These are phyloP conservation scores for Eucalyptus virginea DNA, from an alignment of 345 rosid species.

Conservation along the genomic window DNA sequence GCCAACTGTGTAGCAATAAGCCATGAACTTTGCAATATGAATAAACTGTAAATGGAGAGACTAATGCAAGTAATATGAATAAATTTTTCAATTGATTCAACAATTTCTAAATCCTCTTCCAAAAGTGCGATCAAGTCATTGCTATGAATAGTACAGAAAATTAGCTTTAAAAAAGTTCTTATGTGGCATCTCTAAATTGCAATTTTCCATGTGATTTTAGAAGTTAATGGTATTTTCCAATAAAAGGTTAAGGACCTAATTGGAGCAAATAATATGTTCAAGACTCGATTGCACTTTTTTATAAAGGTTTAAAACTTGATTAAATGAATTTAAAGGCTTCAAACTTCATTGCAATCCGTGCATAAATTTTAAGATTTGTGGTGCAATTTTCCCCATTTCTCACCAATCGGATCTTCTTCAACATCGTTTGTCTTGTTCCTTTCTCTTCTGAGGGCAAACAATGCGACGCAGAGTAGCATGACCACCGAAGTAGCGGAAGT, in stretches of 20 bases:
- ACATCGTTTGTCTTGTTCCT: background rate
- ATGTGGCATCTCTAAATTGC: background rate
- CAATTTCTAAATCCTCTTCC: background rate
- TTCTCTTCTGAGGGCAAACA: background rate
- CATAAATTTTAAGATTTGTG: background rate
- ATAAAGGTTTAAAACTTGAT: background rate
- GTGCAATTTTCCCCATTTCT: background rate
- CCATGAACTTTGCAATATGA: too few relatives aligned
- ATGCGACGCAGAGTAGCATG: background rate
- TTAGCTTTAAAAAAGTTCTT: background rate
- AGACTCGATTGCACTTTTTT: background rate
- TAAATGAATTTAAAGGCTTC: background rate
- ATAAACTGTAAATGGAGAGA: too few relatives aligned
- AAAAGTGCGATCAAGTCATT: background rate
- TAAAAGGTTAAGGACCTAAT: background rate
- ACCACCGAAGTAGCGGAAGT: background rate
- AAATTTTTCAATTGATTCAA: background rate
- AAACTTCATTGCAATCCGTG: background rate
- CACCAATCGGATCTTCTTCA: background rate
- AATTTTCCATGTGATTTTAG: too few relatives aligned
- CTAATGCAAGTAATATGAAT: too few relatives aligned
- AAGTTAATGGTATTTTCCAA: too few relatives aligned
- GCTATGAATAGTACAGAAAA: background rate
- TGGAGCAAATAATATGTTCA: background rate
- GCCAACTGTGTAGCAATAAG: too few relatives aligned